Evolutionary conservation across 2,329 filamentous ascomycete species (phyloP).

Genomic region (Parascedosporium putredinis): DNA sequence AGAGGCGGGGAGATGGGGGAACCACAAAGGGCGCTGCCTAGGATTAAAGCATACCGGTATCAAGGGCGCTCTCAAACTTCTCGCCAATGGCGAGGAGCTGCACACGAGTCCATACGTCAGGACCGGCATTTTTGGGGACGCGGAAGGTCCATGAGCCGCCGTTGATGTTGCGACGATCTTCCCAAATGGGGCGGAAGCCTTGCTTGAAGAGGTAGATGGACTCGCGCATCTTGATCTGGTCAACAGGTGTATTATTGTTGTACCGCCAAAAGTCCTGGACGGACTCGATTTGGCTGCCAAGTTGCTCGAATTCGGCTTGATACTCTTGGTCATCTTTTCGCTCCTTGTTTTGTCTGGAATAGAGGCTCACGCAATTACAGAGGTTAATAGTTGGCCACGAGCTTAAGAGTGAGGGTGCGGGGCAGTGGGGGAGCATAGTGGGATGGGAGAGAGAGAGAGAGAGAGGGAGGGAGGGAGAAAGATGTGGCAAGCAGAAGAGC

Average conservation of each 20-base stretch:
- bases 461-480: too few relatives aligned
- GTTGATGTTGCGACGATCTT: conserved; percentile 74
- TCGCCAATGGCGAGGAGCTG: conserved; percentile 77
- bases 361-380: too few relatives aligned
- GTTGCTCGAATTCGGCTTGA: conserved; percentile 48
- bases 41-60: conserved; percentile 50
- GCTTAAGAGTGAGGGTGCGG: too few relatives aligned
- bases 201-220: conserved; percentile 72
- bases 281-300: conserved; percentile 59
- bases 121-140: conserved; percentile 63
- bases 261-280: conserved; percentile 80
- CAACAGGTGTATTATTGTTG: conserved; percentile 70
- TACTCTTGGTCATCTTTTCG: conserved; percentile 35
- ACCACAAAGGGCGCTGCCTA: too few relatives aligned
- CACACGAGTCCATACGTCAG: conserved; percentile 72
- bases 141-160: conserved; percentile 92
- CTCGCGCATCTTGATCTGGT: conserved; percentile 66
- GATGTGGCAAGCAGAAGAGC: too few relatives aligned
- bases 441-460: too few relatives aligned
- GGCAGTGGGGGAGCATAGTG: too few relatives aligned
- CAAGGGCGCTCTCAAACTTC: conserved; percentile 63
- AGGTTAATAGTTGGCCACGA: too few relatives aligned
- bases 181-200: conserved; percentile 68
- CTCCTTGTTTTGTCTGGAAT: conserved; percentile 36
- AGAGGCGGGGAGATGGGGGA: neutral